Percentiles rank a stretch among this genome's conserved stretches.
These are phyloP conservation scores for Pterocarpus santalinus DNA, from an alignment of 306 rosid species.

Conservation along the genomic window DNA sequence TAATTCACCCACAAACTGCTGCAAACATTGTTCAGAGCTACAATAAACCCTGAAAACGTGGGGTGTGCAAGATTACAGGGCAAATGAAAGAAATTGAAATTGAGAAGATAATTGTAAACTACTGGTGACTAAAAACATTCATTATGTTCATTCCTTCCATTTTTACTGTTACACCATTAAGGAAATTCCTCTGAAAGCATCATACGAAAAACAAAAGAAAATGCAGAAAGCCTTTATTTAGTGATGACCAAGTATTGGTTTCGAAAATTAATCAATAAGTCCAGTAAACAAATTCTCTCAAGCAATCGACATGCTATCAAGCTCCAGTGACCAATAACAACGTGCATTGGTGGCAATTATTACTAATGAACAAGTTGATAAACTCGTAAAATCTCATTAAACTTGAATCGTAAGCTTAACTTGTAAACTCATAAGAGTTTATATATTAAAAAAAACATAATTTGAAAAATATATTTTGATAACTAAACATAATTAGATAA, in stretches of 20 bases:
- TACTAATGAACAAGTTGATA: not conserved
- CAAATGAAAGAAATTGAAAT: not conserved
- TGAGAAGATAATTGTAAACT: not conserved
- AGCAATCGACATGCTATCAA: slow-evolving; percentile 11
- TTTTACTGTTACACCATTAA: not conserved
- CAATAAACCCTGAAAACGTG: not conserved
- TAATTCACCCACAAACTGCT: slow-evolving; percentile 29
- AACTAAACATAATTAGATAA: no score
- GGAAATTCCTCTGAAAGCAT: not conserved
- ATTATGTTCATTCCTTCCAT: not conserved
- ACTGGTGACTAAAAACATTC: slow-evolving; percentile 1
- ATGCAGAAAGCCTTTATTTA: slow-evolving; percentile 20
- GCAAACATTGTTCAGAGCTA: slow-evolving; percentile 24
- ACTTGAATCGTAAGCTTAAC: no score
- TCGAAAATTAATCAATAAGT: slow-evolving; percentile 2
- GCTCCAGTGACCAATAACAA: not conserved
- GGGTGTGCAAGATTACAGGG: slow-evolving; percentile 15
- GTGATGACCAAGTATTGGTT: slow-evolving; percentile 16
- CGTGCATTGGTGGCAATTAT: not conserved
- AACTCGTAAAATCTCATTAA: no score
- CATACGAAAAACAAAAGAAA: no score
- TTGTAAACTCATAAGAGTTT: no score
- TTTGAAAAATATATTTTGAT: no score
- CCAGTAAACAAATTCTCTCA: not conserved
- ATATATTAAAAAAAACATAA: no score